Conservation (phyloP, 768 basidiomycete species). For the Strobilomyces dryophilus region DNA sequence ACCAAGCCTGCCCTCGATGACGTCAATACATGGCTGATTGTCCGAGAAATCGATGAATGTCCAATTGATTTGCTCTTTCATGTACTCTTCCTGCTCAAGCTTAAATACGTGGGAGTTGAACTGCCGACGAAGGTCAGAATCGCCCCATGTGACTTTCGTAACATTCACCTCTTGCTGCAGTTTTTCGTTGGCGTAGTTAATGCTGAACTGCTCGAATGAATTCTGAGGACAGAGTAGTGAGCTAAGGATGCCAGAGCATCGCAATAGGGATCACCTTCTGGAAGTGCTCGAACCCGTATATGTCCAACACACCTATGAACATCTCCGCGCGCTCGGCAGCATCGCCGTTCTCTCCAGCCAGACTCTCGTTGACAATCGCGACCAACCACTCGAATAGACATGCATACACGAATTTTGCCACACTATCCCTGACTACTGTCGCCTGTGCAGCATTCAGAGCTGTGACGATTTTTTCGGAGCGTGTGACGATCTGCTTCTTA, state of each 20-base stretch:
- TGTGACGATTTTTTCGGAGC: conserved; percentile 94
- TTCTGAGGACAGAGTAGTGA: conserved; percentile 44
- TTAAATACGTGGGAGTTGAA: conserved; percentile 99
- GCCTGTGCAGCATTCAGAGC: conserved; percentile 83
- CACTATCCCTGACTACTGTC: conserved; percentile 90
- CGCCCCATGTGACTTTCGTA: neutral
- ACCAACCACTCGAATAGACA: conserved; percentile 99
- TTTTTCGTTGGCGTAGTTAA: conserved; percentile 99
- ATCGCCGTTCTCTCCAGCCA: conserved; percentile 93
- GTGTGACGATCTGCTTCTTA: conserved; percentile 95
- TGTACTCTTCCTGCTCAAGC: conserved; percentile 98
- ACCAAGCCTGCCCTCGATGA: conserved; percentile 96
- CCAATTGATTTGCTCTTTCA: conserved; percentile 99
- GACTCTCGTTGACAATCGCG: conserved; percentile 92
- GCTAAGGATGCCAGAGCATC: neutral
- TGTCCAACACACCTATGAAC: conserved; percentile 99
- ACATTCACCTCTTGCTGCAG: conserved; percentile 86
- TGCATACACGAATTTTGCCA: conserved; percentile 98
- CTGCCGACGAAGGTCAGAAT: conserved; percentile 37
- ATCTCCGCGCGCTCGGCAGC: conserved; percentile 89
- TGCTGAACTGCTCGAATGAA: conserved; percentile 97
- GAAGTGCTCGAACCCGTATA: conserved; percentile 96
- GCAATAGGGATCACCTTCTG: conserved; percentile 62
- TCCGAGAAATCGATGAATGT: conserved; percentile 99
- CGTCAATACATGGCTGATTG: conserved; percentile 98